phyloP scores from a whole-genome alignment of 108 stramenopile genomes.

The Chaetoceros tenuissimus region DNA sequence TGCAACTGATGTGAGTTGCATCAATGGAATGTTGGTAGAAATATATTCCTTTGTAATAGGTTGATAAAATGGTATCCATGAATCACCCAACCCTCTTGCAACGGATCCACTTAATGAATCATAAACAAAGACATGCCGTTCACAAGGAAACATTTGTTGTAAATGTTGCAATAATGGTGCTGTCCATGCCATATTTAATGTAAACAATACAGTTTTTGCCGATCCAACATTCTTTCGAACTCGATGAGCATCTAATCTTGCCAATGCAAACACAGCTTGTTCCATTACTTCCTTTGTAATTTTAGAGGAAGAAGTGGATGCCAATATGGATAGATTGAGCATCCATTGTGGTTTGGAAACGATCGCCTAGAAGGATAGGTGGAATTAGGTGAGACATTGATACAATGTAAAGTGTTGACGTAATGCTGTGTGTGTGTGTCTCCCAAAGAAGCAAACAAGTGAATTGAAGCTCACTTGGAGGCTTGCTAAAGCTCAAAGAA shows the following conservation, averaged over 20 bases:
- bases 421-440: too few species aligned
- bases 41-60: too few species aligned
- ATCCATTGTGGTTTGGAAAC: slow-evolving; percentile 57
- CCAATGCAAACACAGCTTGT: slow-evolving; percentile 52
- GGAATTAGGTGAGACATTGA: too few species aligned
- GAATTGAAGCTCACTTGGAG: too few species aligned
- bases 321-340: slow-evolving; percentile 42
- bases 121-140: slow-evolving; percentile 74
- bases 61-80: too few species aligned
- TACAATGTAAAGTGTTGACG: too few species aligned
- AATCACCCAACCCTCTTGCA: slow-evolving; percentile 16
- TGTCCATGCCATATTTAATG: slow-evolving; percentile 50
- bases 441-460: too few species aligned
- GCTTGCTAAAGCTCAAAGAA: too few species aligned
- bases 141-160: slow-evolving; percentile 64
- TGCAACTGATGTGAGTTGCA: too few species aligned
- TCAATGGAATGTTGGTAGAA: too few species aligned
- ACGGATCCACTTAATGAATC: slow-evolving; percentile 54
- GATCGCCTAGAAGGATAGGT: too few species aligned
- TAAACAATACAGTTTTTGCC: slow-evolving; percentile 50
- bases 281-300: slow-evolving; percentile 19
- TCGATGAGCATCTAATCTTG: slow-evolving; percentile 68
- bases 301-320: slow-evolving; percentile 20
- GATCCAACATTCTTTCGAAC: slow-evolving; percentile 34
- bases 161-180: slow-evolving; percentile 58